These are phyloP conservation scores for Entomortierella parvispora DNA, from an alignment of 192 early-diverging fungal genomes.

Conservation along the genomic window DNA sequence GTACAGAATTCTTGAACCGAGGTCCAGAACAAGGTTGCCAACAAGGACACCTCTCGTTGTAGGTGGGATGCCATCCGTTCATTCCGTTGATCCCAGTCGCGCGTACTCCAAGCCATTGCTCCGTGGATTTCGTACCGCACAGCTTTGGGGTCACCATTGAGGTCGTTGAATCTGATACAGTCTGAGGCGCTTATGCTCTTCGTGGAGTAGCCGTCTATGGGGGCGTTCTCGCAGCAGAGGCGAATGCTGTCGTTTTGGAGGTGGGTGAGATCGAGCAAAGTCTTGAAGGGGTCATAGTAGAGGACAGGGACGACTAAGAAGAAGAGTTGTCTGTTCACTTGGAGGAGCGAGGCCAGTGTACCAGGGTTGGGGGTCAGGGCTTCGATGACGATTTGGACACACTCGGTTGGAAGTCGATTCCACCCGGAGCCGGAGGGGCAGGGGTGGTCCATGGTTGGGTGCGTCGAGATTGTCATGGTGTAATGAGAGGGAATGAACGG, in stretches of 20 bases:
- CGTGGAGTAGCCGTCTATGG: too few species aligned
- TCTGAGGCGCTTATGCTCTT: too few species aligned
- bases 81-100: too few species aligned
- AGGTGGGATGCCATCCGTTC: background rate
- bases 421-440: too few species aligned
- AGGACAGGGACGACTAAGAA: slow-evolving; percentile 5
- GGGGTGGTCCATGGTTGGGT: too few species aligned
- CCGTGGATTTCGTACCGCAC: too few species aligned
- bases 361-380: background rate
- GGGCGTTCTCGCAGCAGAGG: too few species aligned
- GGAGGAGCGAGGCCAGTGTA: background rate
- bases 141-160: too few species aligned
- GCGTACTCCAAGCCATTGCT: too few species aligned
- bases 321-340: slow-evolving; percentile 1
- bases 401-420: background rate
- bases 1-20: background rate
- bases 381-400: background rate
- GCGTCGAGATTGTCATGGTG: too few species aligned
- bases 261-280: background rate
- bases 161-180: too few species aligned
- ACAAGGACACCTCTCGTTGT: background rate
- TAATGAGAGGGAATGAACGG: too few species aligned
- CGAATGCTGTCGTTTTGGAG: background rate
- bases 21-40: background rate
- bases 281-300: slow-evolving; percentile 1